Conservation (phyloP, 1,139 yeast genomes). For the Dujonia santamariae region DNA sequence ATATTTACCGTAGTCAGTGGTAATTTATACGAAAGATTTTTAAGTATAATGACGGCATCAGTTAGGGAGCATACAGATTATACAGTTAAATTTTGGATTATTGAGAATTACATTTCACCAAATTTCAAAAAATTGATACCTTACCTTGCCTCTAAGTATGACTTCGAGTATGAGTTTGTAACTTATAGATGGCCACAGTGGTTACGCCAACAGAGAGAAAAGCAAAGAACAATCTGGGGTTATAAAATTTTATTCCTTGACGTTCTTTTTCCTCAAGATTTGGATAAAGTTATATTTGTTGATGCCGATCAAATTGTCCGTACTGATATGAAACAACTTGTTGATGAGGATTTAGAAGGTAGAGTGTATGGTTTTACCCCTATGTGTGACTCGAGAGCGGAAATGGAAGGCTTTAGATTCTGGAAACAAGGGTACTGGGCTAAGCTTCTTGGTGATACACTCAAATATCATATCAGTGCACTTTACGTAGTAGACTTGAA, state of each 20-base stretch:
- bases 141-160: slow-evolving; percentile 51
- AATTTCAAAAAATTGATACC: slow-evolving; percentile 63
- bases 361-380: slow-evolving; percentile 86
- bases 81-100: slow-evolving; percentile 80
- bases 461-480: slow-evolving; percentile 81
- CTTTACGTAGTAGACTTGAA: slow-evolving; percentile 76
- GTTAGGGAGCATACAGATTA: slow-evolving; percentile 61
- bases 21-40: slow-evolving; percentile 66
- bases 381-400: slow-evolving; percentile 79
- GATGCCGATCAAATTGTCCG: slow-evolving; percentile 83
- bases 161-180: slow-evolving; percentile 67
- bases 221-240: slow-evolving; percentile 83
- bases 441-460: slow-evolving; percentile 52
- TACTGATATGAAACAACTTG: slow-evolving; percentile 67
- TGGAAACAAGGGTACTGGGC: slow-evolving; percentile 97
- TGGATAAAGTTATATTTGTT: slow-evolving; percentile 75
- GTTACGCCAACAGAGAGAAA: slow-evolving; percentile 74
- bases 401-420: slow-evolving; percentile 83
- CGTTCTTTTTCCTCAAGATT: slow-evolving; percentile 75
- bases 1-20: slow-evolving; percentile 85
- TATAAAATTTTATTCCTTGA: slow-evolving; percentile 84
- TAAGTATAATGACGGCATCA: slow-evolving; percentile 76
- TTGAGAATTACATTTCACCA: slow-evolving; percentile 76
- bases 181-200: slow-evolving; percentile 92
- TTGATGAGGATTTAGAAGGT: slow-evolving; percentile 64